Percentiles rank a stretch among this genome's conserved stretches.
phyloP scores from a whole-genome alignment of 495 filamentous ascomycete species.

The Patellaria atrata region DNA sequence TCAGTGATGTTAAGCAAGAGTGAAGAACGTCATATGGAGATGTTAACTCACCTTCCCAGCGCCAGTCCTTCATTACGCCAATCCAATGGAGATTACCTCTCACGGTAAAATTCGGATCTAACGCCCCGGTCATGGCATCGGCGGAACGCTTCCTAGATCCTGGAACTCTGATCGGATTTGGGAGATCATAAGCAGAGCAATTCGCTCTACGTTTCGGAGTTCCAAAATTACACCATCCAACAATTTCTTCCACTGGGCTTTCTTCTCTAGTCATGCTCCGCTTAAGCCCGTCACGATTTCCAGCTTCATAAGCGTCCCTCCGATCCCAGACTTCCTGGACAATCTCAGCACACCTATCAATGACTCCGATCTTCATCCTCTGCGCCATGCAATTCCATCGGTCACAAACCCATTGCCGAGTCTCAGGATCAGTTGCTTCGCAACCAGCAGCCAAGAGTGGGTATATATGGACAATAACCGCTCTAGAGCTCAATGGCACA shows the following conservation, averaged over 20 bases:
- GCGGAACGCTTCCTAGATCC: slow-evolving; percentile 1
- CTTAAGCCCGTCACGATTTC: neutral
- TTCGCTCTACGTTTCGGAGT: neutral
- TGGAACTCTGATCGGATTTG: slow-evolving; percentile 8
- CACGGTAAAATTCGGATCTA: slow-evolving; percentile 52
- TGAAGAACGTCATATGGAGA: too few species aligned
- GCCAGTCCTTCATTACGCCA: slow-evolving; percentile 66
- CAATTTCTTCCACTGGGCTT: neutral
- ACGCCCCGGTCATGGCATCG: slow-evolving; percentile 28
- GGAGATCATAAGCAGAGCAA: slow-evolving; percentile 1
- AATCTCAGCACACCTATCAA: slow-evolving; percentile 49
- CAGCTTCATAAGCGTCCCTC: slow-evolving; percentile 34
- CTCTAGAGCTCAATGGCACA: slow-evolving; percentile 46
- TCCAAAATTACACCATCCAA: slow-evolving; percentile 1
- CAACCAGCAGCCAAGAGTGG: slow-evolving; percentile 60
- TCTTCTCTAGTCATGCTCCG: slow-evolving; percentile 1
- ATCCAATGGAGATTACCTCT: slow-evolving; percentile 59
- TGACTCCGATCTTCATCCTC: slow-evolving; percentile 55
- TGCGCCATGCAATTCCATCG: slow-evolving; percentile 50
- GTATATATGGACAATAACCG: slow-evolving; percentile 64
- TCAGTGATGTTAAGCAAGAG: too few species aligned
- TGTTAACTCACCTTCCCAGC: slow-evolving; percentile 60
- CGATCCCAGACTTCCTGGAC: slow-evolving; percentile 41
- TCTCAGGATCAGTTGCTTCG: slow-evolving; percentile 45
- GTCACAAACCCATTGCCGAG: slow-evolving; percentile 52